Evolutionary conservation across 1,284 basidiomycete species (phyloP), one percentile per base, ranked within the genome.

Genomic region (Irpex sp.): DNA sequence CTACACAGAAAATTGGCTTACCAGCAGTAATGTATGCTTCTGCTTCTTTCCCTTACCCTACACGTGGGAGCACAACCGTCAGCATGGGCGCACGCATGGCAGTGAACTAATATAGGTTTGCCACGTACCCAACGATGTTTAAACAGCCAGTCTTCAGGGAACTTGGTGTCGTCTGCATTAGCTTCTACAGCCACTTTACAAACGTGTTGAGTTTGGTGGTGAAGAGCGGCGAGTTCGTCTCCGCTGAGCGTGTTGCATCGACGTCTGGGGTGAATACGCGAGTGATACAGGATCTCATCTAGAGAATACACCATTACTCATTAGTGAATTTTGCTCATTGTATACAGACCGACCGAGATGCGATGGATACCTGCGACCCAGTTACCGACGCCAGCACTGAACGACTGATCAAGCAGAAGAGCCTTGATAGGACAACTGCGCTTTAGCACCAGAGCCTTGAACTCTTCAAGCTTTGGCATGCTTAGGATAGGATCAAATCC

Each of bases 231-330:
- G 12, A 90, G 65, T 66, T 91, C 82, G 5, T 72, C 73, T 2
- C 77, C 72, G 2, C 78, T 75, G 10, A 94, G 76, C 1, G 80
- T 77, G 56, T 85, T 85, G 59, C 85, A 84, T 2, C 85, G 82
- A 65, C 88, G 83, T 64, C 90, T 84, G 0, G 93, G 93, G 68
- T 94, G 91, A 51, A 93, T 80, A 33, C 81, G 77, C 2, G 91
- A 79, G 67, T 94, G 89, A 72, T 91, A 94, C 33, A 94, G 74
- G 53, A 94, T 86, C 74, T 93, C 91, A 68, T 91, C 89, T 86
- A 65, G 7, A 28, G 28, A 54, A 54, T 8, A 37, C 19, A 19
- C n/a, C n/a, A n/a, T n/a, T 12, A 16, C 12, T 19, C 39, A 1
- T 10, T 10, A 9, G 16, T 51, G 12, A 16, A 7, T 5, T 42